Conservation (phyloP, 345 rosid genomes). For the Noccaea caerulescens region DNA sequence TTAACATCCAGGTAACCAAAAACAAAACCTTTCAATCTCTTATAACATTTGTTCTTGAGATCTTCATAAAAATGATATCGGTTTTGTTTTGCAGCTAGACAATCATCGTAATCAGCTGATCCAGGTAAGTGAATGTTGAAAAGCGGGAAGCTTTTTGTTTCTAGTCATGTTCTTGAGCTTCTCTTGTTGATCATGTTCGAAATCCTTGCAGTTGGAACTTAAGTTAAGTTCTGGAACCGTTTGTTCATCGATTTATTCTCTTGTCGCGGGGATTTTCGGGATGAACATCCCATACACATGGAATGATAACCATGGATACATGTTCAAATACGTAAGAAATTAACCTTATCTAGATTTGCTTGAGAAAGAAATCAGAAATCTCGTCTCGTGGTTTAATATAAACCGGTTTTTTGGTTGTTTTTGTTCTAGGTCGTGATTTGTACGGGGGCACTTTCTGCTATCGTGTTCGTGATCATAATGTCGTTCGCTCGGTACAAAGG, state of each 20-base stretch:
- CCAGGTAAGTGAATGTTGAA: constrained; percentile 58
- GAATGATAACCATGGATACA: constrained; percentile 68
- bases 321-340: constrained; percentile 77
- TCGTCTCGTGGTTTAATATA: background rate
- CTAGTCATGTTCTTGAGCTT: background rate
- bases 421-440: constrained; percentile 63
- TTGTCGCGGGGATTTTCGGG: constrained; percentile 88
- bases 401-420: background rate
- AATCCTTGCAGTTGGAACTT: constrained; percentile 73
- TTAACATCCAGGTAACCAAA: constrained; percentile 81
- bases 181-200: constrained; percentile 20
- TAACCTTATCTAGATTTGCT: background rate
- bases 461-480: constrained; percentile 59
- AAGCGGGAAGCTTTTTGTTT: background rate
- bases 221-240: constrained; percentile 80
- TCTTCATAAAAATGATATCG: background rate
- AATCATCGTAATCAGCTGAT: constrained; percentile 98
- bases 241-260: constrained; percentile 61
- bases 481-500: constrained; percentile 89
- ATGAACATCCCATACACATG: constrained; percentile 94
- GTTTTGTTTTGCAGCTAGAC: constrained; percentile 72
- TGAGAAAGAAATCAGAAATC: background rate
- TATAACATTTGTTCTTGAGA: constrained; percentile 9
- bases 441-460: constrained; percentile 49
- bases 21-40: background rate